Conservation (phyloP, 345 rosid genomes). For the Syzygium grande region DNA sequence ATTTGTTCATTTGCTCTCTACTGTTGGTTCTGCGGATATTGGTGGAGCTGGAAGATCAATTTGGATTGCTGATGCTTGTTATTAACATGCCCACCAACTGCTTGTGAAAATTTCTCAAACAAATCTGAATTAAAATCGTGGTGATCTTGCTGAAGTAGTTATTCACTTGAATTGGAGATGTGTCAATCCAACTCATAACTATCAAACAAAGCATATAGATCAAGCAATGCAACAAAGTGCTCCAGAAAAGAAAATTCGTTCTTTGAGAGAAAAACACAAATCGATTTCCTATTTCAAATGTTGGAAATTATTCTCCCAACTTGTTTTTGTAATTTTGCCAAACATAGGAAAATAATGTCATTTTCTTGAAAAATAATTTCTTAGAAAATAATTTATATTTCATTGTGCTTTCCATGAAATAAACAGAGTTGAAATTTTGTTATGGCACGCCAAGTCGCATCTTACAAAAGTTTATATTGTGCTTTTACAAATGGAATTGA, state of each 20-base stretch:
- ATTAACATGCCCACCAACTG: neutral
- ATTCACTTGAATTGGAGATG: neutral
- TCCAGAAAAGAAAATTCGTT: neutral
- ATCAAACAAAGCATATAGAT: neutral
- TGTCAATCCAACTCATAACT: neutral
- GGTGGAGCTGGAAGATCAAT: neutral
- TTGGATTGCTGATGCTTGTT: neutral
- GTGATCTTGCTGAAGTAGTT: neutral
- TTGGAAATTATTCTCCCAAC: neutral
- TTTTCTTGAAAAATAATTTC: neutral
- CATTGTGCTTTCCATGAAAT: neutral
- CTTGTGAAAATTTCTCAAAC: neutral
- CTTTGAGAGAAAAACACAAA: neutral
- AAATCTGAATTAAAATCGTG: neutral
- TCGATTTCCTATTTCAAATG: fast-evolving
- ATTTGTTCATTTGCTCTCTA: neutral
- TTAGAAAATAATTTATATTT: neutral
- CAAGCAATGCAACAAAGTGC: neutral
- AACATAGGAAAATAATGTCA: neutral
- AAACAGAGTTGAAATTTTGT: neutral
- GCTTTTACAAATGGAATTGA: no score
- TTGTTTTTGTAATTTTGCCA: neutral
- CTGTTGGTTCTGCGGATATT: neutral
- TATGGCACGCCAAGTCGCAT: no score
- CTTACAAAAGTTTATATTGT: no score